Conservation (phyloP, 2,329 filamentous ascomycete species). For the Thielaviopsis euricoi region DNA sequence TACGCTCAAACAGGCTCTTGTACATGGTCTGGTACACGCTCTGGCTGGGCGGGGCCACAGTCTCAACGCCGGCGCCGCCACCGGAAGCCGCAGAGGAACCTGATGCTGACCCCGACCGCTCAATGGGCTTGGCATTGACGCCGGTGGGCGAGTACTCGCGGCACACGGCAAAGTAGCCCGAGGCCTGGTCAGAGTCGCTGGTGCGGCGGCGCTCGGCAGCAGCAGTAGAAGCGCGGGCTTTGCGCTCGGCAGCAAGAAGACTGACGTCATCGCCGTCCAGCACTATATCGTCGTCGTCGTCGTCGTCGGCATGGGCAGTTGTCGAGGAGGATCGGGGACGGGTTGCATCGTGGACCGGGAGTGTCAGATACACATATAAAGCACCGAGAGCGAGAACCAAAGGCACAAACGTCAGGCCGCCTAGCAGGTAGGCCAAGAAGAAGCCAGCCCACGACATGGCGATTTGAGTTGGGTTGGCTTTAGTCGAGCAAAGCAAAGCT, state of each 20-base stretch:
- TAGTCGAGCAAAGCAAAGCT: too few species aligned
- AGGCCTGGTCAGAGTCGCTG: slow-evolving; percentile 61
- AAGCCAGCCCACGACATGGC: slow-evolving; percentile 41
- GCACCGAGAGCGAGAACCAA: slow-evolving; percentile 46
- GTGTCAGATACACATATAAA: slow-evolving; percentile 50
- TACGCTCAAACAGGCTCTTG: slow-evolving; percentile 84
- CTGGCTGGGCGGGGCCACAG: slow-evolving; percentile 63
- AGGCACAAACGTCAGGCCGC: slow-evolving; percentile 77
- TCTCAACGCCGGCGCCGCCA: slow-evolving; percentile 25
- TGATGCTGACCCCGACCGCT: slow-evolving; percentile 44
- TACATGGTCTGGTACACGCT: slow-evolving; percentile 99
- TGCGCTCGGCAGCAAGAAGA: slow-evolving; percentile 43
- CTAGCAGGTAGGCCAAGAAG: slow-evolving; percentile 63
- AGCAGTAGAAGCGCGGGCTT: slow-evolving; percentile 22
- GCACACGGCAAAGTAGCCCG: slow-evolving; percentile 90
- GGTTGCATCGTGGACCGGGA: slow-evolving; percentile 32
- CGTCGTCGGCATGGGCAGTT: slow-evolving; percentile 19
- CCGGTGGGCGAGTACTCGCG: slow-evolving; percentile 84
- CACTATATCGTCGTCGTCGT: slow-evolving; percentile 27
- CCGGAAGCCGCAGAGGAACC: too few species aligned
- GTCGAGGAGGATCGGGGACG: not conserved
- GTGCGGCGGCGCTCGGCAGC: slow-evolving; percentile 38
- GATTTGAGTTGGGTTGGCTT: slow-evolving; percentile 11
- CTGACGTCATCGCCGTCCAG: slow-evolving; percentile 48
- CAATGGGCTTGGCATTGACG: slow-evolving; percentile 82